A percentile compares a stretch with the other conserved stretches of the same genome.
These are phyloP conservation scores for Talaromyces verruculosus DNA, from an alignment of 2,329 filamentous ascomycete genomes.

Conservation along the genomic window DNA sequence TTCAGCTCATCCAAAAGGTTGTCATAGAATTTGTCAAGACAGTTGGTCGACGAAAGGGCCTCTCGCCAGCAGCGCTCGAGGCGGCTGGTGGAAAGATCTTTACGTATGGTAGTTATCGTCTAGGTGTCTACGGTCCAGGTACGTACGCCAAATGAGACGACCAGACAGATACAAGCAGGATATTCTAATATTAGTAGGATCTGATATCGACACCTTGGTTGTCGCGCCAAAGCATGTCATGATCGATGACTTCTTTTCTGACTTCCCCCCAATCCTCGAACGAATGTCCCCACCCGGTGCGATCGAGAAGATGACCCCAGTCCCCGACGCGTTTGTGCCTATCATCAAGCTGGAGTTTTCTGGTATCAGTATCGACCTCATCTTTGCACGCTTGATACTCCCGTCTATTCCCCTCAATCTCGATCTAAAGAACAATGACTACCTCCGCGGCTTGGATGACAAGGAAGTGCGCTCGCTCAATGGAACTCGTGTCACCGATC, in stretches of 20 bases:
- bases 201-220: conserved; percentile 95
- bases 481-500: conserved; percentile 89
- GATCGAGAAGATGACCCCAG: conserved; percentile 79
- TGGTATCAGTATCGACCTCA: conserved; percentile 91
- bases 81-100: conserved; percentile 89
- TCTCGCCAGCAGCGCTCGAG: conserved; percentile 75
- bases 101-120: conserved; percentile 91
- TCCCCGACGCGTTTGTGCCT: conserved; percentile 88
- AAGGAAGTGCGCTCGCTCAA: conserved; percentile 86
- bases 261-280: conserved; percentile 78
- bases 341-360: conserved; percentile 96
- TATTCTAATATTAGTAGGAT: conserved; percentile 55
- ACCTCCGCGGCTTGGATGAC: conserved; percentile 83
- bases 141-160: conserved; percentile 24
- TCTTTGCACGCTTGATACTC: conserved; percentile 75
- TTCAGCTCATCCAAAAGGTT: conserved; percentile 74
- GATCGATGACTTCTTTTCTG: conserved; percentile 86
- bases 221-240: conserved; percentile 86
- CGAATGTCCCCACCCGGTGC: conserved; percentile 74
- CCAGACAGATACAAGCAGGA: conserved; percentile 7
- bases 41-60: conserved; percentile 70
- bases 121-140: conserved; percentile 88
- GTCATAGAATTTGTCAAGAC: conserved; percentile 83
- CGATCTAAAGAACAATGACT: conserved; percentile 75
- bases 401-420: conserved; percentile 71